These are phyloP conservation scores for Stagonosporopsis rhizophila DNA, from an alignment of 2,329 filamentous ascomycete species.

Conservation along the genomic window DNA sequence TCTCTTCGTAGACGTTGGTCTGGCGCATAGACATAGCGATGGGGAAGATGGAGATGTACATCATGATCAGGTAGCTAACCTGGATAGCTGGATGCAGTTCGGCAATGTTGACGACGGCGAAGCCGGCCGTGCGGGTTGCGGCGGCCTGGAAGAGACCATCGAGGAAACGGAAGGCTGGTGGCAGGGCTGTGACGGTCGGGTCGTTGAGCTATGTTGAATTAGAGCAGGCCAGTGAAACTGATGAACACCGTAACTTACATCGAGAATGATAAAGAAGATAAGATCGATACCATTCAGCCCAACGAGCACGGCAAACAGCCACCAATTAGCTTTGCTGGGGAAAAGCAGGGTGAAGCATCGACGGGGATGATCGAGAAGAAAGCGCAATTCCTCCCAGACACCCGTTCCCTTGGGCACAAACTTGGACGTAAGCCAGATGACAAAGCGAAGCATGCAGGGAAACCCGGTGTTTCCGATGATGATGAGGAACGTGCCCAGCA, in stretches of 20 bases:
- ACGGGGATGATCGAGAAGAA: constrained; percentile 91
- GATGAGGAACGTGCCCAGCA: constrained; percentile 84
- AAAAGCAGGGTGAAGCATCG: constrained; percentile 96
- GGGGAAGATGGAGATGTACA: constrained; percentile 98
- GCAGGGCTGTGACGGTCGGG: constrained; percentile 69
- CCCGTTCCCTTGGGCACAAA: constrained; percentile 70
- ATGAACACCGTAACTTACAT: constrained; percentile 63
- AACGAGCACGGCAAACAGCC: constrained; percentile 87
- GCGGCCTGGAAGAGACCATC: constrained; percentile 91
- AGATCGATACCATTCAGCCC: constrained; percentile 84
- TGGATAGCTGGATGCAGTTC: constrained; percentile 88
- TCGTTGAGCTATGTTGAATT: constrained; percentile 69
- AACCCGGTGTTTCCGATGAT: constrained; percentile 96
- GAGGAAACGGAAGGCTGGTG: constrained; percentile 77
- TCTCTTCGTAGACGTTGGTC: constrained; percentile 97
- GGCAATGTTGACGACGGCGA: constrained; percentile 79
- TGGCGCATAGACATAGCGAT: constrained; percentile 94
- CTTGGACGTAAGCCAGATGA: constrained; percentile 83
- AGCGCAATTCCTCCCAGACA: constrained; percentile 87
- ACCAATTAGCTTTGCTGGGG: constrained; percentile 90
- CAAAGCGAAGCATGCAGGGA: constrained; percentile 89
- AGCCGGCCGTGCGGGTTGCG: constrained; percentile 89
- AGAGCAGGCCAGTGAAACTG: neutral
- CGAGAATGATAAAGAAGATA: constrained; percentile 89
- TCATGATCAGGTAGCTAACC: constrained; percentile 96